Evolutionary conservation across 176 grass and related monocot genomes (phyloP).

Genomic region (Alopecurus myosuroides): DNA sequence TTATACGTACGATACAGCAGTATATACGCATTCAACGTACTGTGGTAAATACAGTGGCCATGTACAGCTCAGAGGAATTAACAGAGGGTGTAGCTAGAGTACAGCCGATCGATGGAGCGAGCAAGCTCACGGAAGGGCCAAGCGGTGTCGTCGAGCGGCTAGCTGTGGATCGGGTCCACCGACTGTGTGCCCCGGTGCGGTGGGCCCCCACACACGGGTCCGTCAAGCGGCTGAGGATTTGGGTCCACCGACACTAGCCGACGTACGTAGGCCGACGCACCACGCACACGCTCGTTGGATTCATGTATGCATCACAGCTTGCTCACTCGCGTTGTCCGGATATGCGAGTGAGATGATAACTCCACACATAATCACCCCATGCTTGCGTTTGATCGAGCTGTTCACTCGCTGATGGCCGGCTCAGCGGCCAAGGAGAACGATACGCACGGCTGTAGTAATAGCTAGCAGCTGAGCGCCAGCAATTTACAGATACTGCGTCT

Average conservation of each 20-base stretch:
- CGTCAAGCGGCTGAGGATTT: slow-evolving; percentile 9
- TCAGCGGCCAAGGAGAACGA: not conserved
- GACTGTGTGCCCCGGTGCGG: not conserved
- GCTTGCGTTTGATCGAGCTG: not conserved
- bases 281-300: not conserved
- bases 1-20: not conserved
- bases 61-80: slow-evolving; percentile 21
- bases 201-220: not conserved
- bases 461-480: not conserved
- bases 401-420: not conserved
- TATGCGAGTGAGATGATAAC: not conserved
- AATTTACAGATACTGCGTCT: not conserved
- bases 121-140: slow-evolving; percentile 36
- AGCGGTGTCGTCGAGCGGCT: slow-evolving; percentile 37
- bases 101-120: slow-evolving; percentile 13
- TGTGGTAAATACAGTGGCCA: not conserved
- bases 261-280: slow-evolving; percentile 4
- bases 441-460: not conserved
- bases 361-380: not conserved
- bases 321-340: not conserved
- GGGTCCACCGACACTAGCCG: not conserved
- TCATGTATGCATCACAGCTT: not conserved
- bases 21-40: not conserved
- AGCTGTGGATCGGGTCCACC: slow-evolving; percentile 42
- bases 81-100: slow-evolving; percentile 18